Base-by-base conservation (phyloP, 2,329 filamentous ascomycete genomes). In the Teratosphaeria epicoccoides region DNA sequence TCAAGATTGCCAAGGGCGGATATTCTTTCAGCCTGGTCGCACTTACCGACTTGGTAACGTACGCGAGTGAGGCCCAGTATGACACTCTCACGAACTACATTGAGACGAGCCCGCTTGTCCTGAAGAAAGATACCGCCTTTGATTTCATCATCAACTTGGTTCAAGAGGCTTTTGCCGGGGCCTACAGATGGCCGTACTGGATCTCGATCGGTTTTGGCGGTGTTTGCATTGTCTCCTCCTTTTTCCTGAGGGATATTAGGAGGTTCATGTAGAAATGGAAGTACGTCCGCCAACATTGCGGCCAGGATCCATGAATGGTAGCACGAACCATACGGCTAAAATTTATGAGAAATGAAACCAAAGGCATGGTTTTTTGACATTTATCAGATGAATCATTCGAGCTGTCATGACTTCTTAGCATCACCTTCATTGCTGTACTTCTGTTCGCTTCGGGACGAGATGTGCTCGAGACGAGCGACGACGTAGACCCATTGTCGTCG, bases 121-220 rank as follows among this genome's bases (percentile, higher is more conserved):
- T 52, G 46, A 51, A 48, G 40, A 57, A 57, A 53, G 59, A 59
- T 24, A 52, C 48, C 2, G 63, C 57, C 2, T 64, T 61, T 46
- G 57, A 64, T 17, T 47, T 57, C 25, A 52, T 67, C 23, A 59
- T 65, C 23, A 40, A 37, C 4, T 52, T 54, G 2, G 52, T 56
- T 9, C 62, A 67, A 43, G 29, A 57, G 17, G 62, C 63, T 1
- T 66, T 65, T 49, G 59, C 56, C 6, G 33, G 55, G 22, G 57
- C 62, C 6, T 68, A 68, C 52, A 51, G 55, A 25, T 65, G 56
- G 49, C 61, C 62, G 2, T 68, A 67, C 51, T 66, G 58, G 52
- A 62, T 66, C 45, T 56, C 50, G 23, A 65, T 68, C 24, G 65
- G 61, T 1, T 68, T 68, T 49, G 65, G 65, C 25, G 61, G 57